Conservation (phyloP, 1,284 basidiomycete species). For the Termitomyces sp. region DNA sequence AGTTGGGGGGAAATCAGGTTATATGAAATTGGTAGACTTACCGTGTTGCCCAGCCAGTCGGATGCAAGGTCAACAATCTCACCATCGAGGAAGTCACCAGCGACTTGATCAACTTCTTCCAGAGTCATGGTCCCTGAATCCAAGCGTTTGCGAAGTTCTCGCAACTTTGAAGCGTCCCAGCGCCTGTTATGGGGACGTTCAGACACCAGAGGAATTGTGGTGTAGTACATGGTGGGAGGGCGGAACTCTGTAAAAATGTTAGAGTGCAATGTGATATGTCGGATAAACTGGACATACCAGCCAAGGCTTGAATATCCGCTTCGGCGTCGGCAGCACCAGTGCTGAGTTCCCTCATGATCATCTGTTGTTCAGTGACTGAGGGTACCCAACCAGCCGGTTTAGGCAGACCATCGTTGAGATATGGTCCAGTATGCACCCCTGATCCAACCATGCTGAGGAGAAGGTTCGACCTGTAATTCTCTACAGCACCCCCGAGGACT, state of each 20-base stretch:
- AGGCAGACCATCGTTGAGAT: constrained; percentile 46
- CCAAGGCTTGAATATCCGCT: constrained; percentile 74
- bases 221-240: constrained; percentile 89
- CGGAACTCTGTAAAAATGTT: constrained; percentile 59
- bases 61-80: constrained; percentile 93
- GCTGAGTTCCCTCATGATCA: constrained; percentile 91
- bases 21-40: constrained; percentile 29
- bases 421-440: constrained; percentile 66
- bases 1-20: constrained; percentile 13
- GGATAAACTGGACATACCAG: constrained; percentile 51
- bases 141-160: constrained; percentile 89
- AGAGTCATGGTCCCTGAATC: constrained; percentile 77
- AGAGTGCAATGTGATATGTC: not conserved
- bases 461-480: constrained; percentile 91
- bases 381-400: constrained; percentile 63
- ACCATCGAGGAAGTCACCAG: constrained; percentile 84
- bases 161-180: constrained; percentile 91
- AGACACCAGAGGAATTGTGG: constrained; percentile 82
- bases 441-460: constrained; percentile 85
- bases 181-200: constrained; percentile 81
- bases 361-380: constrained; percentile 84
- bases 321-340: constrained; percentile 76
- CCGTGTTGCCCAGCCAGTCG: constrained; percentile 98
- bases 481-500: constrained; percentile 81
- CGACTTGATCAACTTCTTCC: constrained; percentile 89